Evolutionary conservation across 2,329 filamentous ascomycete species (phyloP).

Genomic region (Didymosphaeria variabile): DNA sequence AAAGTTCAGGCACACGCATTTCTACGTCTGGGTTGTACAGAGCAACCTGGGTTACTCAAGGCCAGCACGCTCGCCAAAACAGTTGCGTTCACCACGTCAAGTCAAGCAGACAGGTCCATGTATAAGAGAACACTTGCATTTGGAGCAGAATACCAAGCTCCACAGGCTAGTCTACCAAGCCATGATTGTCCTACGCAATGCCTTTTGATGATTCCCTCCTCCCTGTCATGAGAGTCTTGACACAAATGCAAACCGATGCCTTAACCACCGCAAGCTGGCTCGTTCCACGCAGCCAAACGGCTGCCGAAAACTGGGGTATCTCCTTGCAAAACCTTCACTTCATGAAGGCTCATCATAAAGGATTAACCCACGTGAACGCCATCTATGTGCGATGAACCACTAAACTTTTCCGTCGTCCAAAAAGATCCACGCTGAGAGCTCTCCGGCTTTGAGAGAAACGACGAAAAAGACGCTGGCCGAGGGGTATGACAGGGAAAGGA

Average conservation of each 20-base stretch:
- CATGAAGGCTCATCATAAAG: constrained; percentile 39
- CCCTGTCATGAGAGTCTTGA: constrained; percentile 44
- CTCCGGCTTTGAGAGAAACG: constrained; percentile 34
- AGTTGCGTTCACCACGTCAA: too few species aligned
- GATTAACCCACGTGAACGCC: constrained; percentile 48
- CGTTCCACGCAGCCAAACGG: constrained; percentile 23
- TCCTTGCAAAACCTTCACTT: constrained; percentile 43
- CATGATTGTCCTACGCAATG: constrained; percentile 44
- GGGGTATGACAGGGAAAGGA: constrained; percentile 42
- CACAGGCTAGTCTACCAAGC: constrained; percentile 43
- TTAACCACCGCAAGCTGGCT: constrained; percentile 39
- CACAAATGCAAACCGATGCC: constrained; percentile 43
- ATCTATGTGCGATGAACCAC: constrained; percentile 49
- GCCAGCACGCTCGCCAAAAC: too few species aligned
- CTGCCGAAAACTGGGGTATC: constrained; percentile 44
- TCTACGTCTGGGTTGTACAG: background rate
- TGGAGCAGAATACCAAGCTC: constrained; percentile 31
- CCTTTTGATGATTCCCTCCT: constrained; percentile 50
- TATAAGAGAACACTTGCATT: constrained; percentile 35
- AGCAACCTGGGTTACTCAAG: too few species aligned
- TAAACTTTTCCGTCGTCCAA: constrained; percentile 46
- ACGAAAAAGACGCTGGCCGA: constrained; percentile 42
- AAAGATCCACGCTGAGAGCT: constrained; percentile 38
- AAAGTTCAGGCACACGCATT: too few species aligned
- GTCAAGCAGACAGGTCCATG: background rate